Percentiles rank a stretch among this genome's conserved stretches.
Evolutionary conservation across 495 filamentous ascomycete species (phyloP).

Genomic region (Aspergillus sparsus): DNA sequence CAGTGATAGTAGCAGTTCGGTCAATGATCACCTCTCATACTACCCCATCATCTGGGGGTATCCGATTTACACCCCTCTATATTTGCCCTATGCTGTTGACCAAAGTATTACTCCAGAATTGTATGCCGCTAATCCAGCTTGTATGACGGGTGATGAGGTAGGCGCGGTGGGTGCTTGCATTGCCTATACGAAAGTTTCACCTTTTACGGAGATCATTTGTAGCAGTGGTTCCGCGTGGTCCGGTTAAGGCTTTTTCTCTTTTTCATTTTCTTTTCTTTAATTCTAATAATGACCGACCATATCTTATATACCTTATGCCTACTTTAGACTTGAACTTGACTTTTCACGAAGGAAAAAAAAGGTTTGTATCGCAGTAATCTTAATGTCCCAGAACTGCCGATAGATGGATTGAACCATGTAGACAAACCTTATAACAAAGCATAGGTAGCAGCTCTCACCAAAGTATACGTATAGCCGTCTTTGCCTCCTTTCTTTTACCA

Average conservation of each 20-base stretch:
- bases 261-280: not conserved
- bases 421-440: no score
- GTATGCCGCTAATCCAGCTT: not conserved
- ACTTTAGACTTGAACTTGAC: no score
- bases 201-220: not conserved
- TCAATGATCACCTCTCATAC: not conserved
- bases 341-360: no score
- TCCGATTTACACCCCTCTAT: conserved; percentile 53
- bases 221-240: not conserved
- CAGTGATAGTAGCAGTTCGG: conserved; percentile 20
- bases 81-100: conserved; percentile 52
- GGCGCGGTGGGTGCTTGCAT: not conserved
- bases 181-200: not conserved
- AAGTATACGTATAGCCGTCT: no score
- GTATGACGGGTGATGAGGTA: not conserved
- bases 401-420: no score
- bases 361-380: no score
- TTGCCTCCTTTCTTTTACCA: no score
- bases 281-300: not conserved
- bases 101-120: conserved; percentile 14
- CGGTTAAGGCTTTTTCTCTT: not conserved
- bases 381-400: no score
- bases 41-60: conserved; percentile 46
- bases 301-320: not conserved
- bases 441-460: no score